A percentile compares a stretch with the other conserved stretches of the same genome.
Conservation (phyloP, 2,329 filamentous ascomycete genomes). For the Trichophyton simii region DNA sequence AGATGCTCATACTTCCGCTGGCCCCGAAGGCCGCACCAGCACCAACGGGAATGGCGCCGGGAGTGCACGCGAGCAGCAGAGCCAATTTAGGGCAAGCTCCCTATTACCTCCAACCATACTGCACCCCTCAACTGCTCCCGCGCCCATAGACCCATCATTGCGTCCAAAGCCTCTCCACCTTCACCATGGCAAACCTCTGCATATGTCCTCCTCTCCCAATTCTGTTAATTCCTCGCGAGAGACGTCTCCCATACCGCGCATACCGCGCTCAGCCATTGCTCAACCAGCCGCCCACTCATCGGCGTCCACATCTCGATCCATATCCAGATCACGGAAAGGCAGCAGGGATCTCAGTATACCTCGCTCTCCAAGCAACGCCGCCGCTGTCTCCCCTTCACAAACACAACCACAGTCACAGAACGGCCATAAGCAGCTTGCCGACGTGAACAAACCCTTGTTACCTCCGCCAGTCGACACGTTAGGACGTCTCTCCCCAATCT, state of each 20-base stretch:
- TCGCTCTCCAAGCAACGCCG: slow-evolving; percentile 34
- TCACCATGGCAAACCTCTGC: background rate
- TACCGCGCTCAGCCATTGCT: slow-evolving; percentile 15
- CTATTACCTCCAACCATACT: slow-evolving; percentile 5
- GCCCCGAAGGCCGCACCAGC: slow-evolving; percentile 6
- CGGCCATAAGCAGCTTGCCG: slow-evolving; percentile 55
- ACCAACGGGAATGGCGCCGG: slow-evolving; percentile 1
- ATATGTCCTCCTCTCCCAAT: slow-evolving; percentile 27
- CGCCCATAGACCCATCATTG: slow-evolving; percentile 6
- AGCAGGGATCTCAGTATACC: slow-evolving; percentile 55
- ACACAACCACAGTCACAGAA: background rate
- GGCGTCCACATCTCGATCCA: slow-evolving; percentile 22
- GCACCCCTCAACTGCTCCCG: slow-evolving; percentile 3
- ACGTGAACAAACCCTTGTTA: slow-evolving; percentile 54
- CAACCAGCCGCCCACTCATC: slow-evolving; percentile 17
- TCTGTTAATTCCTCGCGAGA: slow-evolving; percentile 39
- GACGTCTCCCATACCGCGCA: slow-evolving; percentile 32
- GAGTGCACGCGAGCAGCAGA: slow-evolving; percentile 3
- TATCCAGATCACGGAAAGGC: slow-evolving; percentile 50
- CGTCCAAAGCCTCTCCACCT: slow-evolving; percentile 6
- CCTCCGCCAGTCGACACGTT: slow-evolving; percentile 34
- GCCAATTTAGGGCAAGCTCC: slow-evolving; percentile 1
- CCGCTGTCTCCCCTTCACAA: background rate
- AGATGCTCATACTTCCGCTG: slow-evolving; percentile 3
- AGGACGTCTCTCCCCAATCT: background rate